Evolutionary conservation across 345 rosid genomes (phyloP).

Genomic region (Sisymbrium altissimum): DNA sequence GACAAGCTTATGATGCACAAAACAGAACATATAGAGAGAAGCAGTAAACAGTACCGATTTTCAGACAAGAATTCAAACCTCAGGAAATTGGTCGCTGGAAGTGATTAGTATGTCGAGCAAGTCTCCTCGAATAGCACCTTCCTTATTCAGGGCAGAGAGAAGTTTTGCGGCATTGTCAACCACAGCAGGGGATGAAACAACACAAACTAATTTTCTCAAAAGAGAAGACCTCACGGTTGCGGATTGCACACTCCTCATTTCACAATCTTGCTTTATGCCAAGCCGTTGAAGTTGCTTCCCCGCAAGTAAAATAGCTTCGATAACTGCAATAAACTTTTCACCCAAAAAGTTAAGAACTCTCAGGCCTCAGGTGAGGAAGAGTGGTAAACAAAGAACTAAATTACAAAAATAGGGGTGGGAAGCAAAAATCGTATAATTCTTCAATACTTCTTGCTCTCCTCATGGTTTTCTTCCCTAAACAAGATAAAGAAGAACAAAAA

Average conservation of each 20-base stretch:
- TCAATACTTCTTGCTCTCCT: not conserved
- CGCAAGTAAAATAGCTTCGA: constrained; percentile 69
- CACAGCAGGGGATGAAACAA: constrained; percentile 67
- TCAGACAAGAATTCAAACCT: constrained; percentile 44
- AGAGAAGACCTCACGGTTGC: constrained; percentile 46
- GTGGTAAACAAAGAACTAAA: constrained; percentile 1
- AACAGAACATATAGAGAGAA: constrained; percentile 1
- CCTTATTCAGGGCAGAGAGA: constrained; percentile 65
- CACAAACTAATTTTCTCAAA: constrained; percentile 59
- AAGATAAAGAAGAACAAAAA: not conserved
- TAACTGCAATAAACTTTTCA: constrained; percentile 80
- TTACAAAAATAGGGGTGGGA: not conserved
- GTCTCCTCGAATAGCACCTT: constrained; percentile 78
- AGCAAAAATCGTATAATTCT: not conserved
- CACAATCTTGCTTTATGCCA: constrained; percentile 42
- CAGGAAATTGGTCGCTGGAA: constrained; percentile 63
- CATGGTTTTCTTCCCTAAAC: not conserved
- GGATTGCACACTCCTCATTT: constrained; percentile 24
- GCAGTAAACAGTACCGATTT: not conserved
- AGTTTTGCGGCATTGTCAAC: constrained; percentile 62
- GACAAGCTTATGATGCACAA: constrained; percentile 18
- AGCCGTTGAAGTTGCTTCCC: constrained; percentile 75
- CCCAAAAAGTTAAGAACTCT: constrained; percentile 35
- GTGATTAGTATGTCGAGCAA: constrained; percentile 50
- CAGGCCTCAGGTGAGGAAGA: constrained; percentile 12